Percentiles rank a stretch among this genome's conserved stretches.
Evolutionary conservation across 2,329 filamentous ascomycete genomes (phyloP).

Genomic region (Colletotrichum sp.): DNA sequence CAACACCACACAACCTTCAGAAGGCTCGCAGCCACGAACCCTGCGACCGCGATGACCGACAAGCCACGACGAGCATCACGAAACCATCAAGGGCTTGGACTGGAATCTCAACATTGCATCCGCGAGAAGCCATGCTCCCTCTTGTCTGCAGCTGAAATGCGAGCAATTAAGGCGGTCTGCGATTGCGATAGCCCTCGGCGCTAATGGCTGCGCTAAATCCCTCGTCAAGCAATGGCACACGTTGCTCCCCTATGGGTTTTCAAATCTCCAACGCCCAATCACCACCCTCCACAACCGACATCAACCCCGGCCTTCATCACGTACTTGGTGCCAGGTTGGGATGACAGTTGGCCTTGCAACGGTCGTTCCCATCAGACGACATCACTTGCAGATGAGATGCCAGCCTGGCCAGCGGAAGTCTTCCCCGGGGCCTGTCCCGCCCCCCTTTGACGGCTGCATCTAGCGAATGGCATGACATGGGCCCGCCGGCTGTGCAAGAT

Average conservation of each 20-base stretch:
- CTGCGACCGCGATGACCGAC: background rate
- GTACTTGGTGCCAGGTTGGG: background rate
- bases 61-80: background rate
- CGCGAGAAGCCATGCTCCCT: conserved; percentile 1
- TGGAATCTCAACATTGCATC: conserved; percentile 6
- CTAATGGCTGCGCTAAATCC: conserved; percentile 2
- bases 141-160: conserved; percentile 4
- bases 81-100: background rate
- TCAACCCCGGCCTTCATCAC: background rate
- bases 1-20: conserved; percentile 9
- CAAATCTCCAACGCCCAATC: conserved; percentile 7
- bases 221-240: conserved; percentile 15
- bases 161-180: background rate
- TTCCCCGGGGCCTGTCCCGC: conserved; percentile 18
- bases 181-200: background rate
- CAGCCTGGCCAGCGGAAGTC: conserved; percentile 12
- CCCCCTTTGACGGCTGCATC: background rate
- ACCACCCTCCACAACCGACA: background rate
- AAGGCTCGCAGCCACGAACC: background rate
- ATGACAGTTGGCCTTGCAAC: conserved; percentile 11
- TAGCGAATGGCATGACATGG: background rate
- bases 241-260: background rate
- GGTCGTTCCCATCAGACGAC: conserved; percentile 9
- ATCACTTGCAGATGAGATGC: conserved; percentile 13
- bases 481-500: background rate